Conservation (phyloP, 306 rosid genomes). For the Medicago arabica region DNA sequence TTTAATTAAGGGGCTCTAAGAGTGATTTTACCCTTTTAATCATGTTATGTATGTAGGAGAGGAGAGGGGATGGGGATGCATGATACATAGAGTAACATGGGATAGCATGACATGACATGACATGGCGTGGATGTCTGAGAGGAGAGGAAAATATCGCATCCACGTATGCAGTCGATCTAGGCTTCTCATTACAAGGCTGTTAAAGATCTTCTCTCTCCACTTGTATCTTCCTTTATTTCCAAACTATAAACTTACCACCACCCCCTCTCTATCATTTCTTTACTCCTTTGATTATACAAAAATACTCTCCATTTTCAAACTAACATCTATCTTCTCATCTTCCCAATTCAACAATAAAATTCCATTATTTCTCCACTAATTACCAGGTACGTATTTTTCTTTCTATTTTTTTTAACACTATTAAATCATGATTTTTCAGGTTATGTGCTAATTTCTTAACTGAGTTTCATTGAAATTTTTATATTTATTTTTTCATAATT, state of each 20-base stretch:
- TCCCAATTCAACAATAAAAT: background rate
- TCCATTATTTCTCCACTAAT: slow-evolving; percentile 11
- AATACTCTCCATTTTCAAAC: slow-evolving; percentile 11
- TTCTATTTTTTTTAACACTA: background rate
- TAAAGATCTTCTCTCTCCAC: slow-evolving; percentile 68
- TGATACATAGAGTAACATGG: too few relatives aligned
- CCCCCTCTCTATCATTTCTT: slow-evolving; percentile 32
- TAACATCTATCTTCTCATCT: slow-evolving; percentile 8
- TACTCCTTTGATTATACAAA: background rate
- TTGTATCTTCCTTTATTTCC: background rate
- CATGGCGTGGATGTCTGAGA: slow-evolving; percentile 33
- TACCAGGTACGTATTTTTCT: slow-evolving; percentile 40
- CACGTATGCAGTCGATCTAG: slow-evolving; percentile 64
- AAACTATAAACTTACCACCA: slow-evolving; percentile 28
- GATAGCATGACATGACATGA: background rate
- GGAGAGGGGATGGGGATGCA: too few relatives aligned
- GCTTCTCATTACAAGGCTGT: slow-evolving; percentile 49
- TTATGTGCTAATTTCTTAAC: slow-evolving; percentile 1
- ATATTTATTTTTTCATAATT: background rate
- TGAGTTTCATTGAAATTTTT: background rate
- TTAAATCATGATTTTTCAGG: background rate
- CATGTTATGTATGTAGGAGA: too few relatives aligned
- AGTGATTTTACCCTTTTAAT: too few relatives aligned
- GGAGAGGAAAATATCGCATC: slow-evolving; percentile 80
- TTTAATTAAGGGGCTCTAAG: too few relatives aligned